Evolutionary conservation across 2,329 filamentous ascomycete genomes (phyloP).

Genomic region (Ceratocystis cacaofunesta): DNA sequence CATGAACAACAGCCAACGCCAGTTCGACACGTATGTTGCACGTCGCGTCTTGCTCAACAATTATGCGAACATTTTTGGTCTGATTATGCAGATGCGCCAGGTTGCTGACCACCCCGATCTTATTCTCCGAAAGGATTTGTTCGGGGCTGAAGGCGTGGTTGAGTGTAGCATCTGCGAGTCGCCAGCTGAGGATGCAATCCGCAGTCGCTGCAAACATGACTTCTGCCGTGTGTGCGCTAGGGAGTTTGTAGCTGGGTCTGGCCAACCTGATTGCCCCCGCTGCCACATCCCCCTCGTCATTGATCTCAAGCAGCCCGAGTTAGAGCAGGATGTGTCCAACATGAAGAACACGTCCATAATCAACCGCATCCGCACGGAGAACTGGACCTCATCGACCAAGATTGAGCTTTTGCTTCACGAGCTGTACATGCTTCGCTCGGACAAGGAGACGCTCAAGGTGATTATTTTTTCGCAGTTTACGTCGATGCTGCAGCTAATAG

Average conservation of each 20-base stretch:
- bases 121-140: slow-evolving; percentile 59
- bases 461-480: slow-evolving; percentile 98
- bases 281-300: slow-evolving; percentile 85
- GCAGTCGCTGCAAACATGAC: slow-evolving; percentile 83
- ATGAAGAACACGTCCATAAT: slow-evolving; percentile 89
- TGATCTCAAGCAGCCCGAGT: slow-evolving; percentile 87
- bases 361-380: slow-evolving; percentile 96
- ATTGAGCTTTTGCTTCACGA: slow-evolving; percentile 95
- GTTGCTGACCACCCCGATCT: slow-evolving; percentile 93
- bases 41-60: slow-evolving; percentile 91
- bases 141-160: slow-evolving; percentile 77
- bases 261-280: slow-evolving; percentile 66
- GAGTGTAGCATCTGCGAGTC: slow-evolving; percentile 95
- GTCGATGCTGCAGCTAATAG: slow-evolving; percentile 89
- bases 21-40: slow-evolving; percentile 91
- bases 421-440: slow-evolving; percentile 76
- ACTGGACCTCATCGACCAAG: slow-evolving; percentile 96
- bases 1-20: slow-evolving; percentile 77
- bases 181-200: slow-evolving; percentile 84
- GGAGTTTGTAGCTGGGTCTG: slow-evolving; percentile 56
- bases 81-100: slow-evolving; percentile 99
- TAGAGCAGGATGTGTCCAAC: slow-evolving; percentile 70
- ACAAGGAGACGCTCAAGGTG: slow-evolving; percentile 87
- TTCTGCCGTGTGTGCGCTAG: slow-evolving; percentile 31
- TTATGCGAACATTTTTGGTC: slow-evolving; percentile 95